phyloP scores from a whole-genome alignment of 1,139 yeast species.

The Geotrichum phurueaensis region DNA sequence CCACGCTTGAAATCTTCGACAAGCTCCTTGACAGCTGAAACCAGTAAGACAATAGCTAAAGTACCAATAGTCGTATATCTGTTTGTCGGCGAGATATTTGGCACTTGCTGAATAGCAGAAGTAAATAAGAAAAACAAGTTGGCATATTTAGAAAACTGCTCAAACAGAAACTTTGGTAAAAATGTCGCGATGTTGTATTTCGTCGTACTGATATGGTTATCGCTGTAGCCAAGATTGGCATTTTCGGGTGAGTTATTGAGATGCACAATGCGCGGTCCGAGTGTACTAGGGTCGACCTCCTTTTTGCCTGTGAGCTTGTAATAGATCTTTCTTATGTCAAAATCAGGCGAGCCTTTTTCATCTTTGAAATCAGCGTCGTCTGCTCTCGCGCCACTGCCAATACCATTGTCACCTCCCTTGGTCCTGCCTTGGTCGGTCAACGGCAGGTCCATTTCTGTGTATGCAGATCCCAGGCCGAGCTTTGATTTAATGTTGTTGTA shows the following conservation, averaged over 20 bases:
- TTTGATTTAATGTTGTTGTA: slow-evolving; percentile 29
- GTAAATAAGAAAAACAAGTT: slow-evolving; percentile 91
- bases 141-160: slow-evolving; percentile 96
- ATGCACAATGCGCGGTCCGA: slow-evolving; percentile 63
- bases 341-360: slow-evolving; percentile 35
- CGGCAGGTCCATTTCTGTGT: slow-evolving; percentile 35
- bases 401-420: slow-evolving; percentile 10
- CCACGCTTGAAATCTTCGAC: slow-evolving; percentile 88
- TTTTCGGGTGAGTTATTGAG: slow-evolving; percentile 58
- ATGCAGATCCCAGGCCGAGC: slow-evolving; percentile 29
- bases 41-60: slow-evolving; percentile 70
- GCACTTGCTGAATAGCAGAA: slow-evolving; percentile 92
- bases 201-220: slow-evolving; percentile 92
- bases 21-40: slow-evolving; percentile 87
- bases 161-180: slow-evolving; percentile 87
- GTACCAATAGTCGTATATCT: slow-evolving; percentile 95
- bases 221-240: slow-evolving; percentile 52
- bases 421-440: slow-evolving; percentile 25
- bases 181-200: slow-evolving; percentile 92
- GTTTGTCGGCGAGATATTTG: slow-evolving; percentile 93
- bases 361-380: slow-evolving; percentile 21
- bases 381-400: slow-evolving; percentile 19
- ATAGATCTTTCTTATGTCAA: slow-evolving; percentile 56
- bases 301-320: slow-evolving; percentile 41
- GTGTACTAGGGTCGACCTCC: slow-evolving; percentile 31